These are phyloP conservation scores for Priceomyces castillae DNA, from an alignment of 805 yeast species.

Conservation along the genomic window DNA sequence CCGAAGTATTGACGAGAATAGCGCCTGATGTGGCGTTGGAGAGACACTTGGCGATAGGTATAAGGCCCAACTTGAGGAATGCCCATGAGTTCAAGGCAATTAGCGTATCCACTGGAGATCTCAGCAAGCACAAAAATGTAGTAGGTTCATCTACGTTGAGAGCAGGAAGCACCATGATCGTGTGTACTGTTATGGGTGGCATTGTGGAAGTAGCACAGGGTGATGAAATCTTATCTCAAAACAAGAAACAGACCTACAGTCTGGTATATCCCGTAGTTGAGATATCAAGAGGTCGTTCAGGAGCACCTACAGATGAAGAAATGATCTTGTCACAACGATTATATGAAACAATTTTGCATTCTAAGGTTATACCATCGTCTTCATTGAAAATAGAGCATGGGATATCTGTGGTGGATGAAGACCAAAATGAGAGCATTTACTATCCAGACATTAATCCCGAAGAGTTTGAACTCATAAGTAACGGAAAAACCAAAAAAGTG, in stretches of 20 bases:
- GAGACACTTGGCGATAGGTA: constrained; percentile 69
- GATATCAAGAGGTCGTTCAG: constrained; percentile 68
- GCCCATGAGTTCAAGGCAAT: constrained; percentile 71
- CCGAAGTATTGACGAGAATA: constrained; percentile 76
- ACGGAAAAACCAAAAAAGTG: constrained; percentile 11
- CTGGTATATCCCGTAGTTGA: constrained; percentile 72
- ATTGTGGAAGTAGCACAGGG: constrained; percentile 47
- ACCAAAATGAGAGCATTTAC: constrained; percentile 17
- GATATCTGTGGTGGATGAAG: constrained; percentile 18
- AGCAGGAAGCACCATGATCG: constrained; percentile 69
- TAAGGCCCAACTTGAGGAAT: constrained; percentile 72
- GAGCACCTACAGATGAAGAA: constrained; percentile 86
- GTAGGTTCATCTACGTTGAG: constrained; percentile 70
- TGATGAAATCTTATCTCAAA: constrained; percentile 20
- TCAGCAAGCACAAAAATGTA: constrained; percentile 33
- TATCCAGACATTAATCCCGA: constrained; percentile 21
- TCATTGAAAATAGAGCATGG: constrained; percentile 22
- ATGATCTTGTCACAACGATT: constrained; percentile 67
- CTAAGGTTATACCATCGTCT: constrained; percentile 47
- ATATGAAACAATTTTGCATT: constrained; percentile 57
- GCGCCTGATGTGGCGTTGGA: constrained; percentile 84
- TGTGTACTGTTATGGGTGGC: constrained; percentile 70
- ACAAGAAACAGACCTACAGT: constrained; percentile 17
- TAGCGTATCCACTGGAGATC: constrained; percentile 36
- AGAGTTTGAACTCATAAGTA: constrained; percentile 13